Conservation (phyloP, 106 monocot species). For the Dendrobium nobile region DNA sequence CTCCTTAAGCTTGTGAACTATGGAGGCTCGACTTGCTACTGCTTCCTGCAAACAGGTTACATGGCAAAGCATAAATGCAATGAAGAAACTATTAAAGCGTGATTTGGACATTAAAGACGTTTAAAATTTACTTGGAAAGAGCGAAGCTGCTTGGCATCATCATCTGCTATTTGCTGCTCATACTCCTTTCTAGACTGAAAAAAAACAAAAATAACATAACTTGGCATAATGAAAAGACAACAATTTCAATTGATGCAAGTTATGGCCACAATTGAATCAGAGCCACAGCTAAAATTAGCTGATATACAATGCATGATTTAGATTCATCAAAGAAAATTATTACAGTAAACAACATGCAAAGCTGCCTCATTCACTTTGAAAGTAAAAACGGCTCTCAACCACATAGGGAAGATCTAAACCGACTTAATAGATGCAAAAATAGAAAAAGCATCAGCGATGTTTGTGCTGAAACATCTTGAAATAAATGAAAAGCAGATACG, state of each 20-base stretch:
- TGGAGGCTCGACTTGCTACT: conserved; percentile 43
- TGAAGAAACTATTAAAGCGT: neutral
- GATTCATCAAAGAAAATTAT: neutral
- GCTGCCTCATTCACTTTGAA: neutral
- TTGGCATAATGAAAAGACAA: neutral
- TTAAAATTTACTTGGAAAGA: conserved; percentile 57
- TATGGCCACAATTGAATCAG: neutral
- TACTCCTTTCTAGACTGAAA: conserved; percentile 67
- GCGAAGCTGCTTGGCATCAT: conserved; percentile 79
- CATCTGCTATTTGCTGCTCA: conserved; percentile 59
- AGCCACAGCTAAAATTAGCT: neutral
- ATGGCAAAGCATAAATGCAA: neutral
- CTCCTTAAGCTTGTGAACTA: conserved; percentile 63
- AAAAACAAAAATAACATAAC: neutral
- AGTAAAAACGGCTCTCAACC: neutral
- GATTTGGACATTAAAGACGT: neutral
- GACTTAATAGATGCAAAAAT: neutral
- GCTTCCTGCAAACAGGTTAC: conserved; percentile 50
- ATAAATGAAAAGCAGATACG: neutral
- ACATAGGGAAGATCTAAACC: neutral
- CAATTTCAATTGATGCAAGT: neutral
- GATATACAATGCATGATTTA: neutral
- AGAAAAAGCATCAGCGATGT: neutral
- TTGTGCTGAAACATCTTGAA: neutral
- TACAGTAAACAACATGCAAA: neutral